Evolutionary conservation across 331 rosid genomes (phyloP), one percentile per base, ranked within the genome.

Genomic region (Quercus phellos): DNA sequence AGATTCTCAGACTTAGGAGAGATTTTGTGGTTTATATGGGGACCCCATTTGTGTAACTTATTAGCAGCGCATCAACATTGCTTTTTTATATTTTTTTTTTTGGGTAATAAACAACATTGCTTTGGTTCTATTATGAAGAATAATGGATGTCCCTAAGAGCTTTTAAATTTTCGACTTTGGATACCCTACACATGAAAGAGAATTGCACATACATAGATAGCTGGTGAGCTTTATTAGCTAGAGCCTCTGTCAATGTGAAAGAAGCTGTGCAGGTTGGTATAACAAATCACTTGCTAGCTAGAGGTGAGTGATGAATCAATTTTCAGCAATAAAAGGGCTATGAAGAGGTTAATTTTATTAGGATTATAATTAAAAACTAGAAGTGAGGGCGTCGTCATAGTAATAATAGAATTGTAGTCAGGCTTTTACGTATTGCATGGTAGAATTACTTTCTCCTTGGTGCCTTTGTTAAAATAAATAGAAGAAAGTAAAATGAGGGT

Each of bases 111-210:
- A 38, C 69, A 77, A 42, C 79, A 82, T 55, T 66, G 76, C 76
- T 72, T 72, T 67, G 30, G 50, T 56, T 80, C 75, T 84, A 73
- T 80, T 59, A 84, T 80, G 87, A 73, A 80, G 82, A 80, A 80
- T 80, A 55, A 84, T 84, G 84, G 71, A 26, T 80, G 87, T 84
- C 81, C 79, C 84, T 51, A 66, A 54, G 53, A 46, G 76, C 80
- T 84, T 84, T 72, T 55, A 72, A 70, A 29, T 81, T 21, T 78
- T 79, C 71, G 79, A 46, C 87, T 63, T 84, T 77, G 87, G 84
- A 84, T 84, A 76, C 87, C 84, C 87, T 84, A 84, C 87, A 74
- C 4, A 4, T 16, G 27, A 66, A 19, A 66, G 68, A 73, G 68
- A 64, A 51, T 24, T 35, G 67, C 38, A 79, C 54, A 34, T 61